phyloP scores from a whole-genome alignment of 805 yeast genomes.

The Nakazawaea laoshanensis region DNA sequence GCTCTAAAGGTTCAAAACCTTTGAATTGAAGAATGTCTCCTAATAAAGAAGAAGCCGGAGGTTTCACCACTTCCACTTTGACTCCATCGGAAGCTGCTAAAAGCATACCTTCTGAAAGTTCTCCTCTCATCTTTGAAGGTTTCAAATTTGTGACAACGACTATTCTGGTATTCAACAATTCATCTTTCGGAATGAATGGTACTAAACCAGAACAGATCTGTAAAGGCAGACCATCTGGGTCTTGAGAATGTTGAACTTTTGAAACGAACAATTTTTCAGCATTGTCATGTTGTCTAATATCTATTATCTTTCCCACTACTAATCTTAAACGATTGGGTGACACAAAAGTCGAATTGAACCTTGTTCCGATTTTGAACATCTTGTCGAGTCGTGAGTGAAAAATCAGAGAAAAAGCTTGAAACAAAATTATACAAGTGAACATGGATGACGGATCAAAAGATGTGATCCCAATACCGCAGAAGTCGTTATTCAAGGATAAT shows the following conservation, averaged over 20 bases:
- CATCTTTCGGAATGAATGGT: slow-evolving; percentile 27
- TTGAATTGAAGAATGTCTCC: slow-evolving; percentile 35
- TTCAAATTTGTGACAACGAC: slow-evolving; percentile 52
- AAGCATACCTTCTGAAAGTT: slow-evolving; percentile 55
- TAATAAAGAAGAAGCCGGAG: slow-evolving; percentile 28
- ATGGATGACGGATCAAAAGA: too few species aligned
- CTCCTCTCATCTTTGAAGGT: slow-evolving; percentile 56
- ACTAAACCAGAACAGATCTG: slow-evolving; percentile 58
- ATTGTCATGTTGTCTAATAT: slow-evolving; percentile 40
- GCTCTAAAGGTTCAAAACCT: slow-evolving; percentile 12
- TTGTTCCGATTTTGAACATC: too few species aligned
- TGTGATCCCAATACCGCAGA: too few species aligned
- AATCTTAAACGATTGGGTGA: too few species aligned
- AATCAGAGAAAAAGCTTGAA: too few species aligned
- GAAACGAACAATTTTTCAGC: slow-evolving; percentile 58
- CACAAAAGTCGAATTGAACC: too few species aligned
- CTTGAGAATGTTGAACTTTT: slow-evolving; percentile 25
- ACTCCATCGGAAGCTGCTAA: slow-evolving; percentile 37
- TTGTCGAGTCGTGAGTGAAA: too few species aligned
- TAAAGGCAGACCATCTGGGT: slow-evolving; percentile 12
- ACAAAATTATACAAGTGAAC: too few species aligned
- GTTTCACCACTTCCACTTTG: slow-evolving; percentile 35
- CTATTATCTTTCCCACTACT: slow-evolving; percentile 39
- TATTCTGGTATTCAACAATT: slow-evolving; percentile 31
- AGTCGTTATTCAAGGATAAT: too few species aligned